These are phyloP conservation scores for Trametes cingulata DNA, from an alignment of 768 basidiomycete species.

Conservation along the genomic window DNA sequence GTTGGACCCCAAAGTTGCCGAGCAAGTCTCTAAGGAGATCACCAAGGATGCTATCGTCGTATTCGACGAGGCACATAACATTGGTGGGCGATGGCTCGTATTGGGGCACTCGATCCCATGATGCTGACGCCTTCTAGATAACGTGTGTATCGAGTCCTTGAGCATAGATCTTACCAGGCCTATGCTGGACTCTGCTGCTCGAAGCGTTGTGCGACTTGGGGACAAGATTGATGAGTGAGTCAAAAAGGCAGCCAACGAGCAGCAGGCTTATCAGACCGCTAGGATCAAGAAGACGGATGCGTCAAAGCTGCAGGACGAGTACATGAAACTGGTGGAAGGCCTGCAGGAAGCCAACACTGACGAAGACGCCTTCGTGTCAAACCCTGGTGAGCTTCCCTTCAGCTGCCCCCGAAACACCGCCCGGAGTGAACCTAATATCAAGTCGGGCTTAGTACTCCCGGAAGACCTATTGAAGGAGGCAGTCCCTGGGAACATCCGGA, in stretches of 20 bases:
- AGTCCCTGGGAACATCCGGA: slow-evolving; percentile 95
- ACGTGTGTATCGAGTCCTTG: slow-evolving; percentile 97
- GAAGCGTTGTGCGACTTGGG: slow-evolving; percentile 82
- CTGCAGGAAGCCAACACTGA: slow-evolving; percentile 75
- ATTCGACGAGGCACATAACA: slow-evolving; percentile 99
- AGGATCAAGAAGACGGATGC: slow-evolving; percentile 96
- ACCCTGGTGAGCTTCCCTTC: slow-evolving; percentile 58
- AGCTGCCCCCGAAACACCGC: not conserved
- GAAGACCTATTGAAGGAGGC: slow-evolving; percentile 95
- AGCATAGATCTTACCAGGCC: slow-evolving; percentile 97
- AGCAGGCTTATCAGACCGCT: not conserved
- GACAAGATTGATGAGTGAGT: slow-evolving; percentile 95
- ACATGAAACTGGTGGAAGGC: slow-evolving; percentile 92
- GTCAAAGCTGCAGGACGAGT: slow-evolving; percentile 93
- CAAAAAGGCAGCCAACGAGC: not conserved
- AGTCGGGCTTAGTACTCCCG: slow-evolving; percentile 64
- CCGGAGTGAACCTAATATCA: slow-evolving; percentile 5
- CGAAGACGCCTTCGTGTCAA: slow-evolving; percentile 86
- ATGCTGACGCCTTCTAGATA: slow-evolving; percentile 53
- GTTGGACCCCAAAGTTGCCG: slow-evolving; percentile 97
- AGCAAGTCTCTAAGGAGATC: slow-evolving; percentile 97
- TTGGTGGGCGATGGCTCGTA: slow-evolving; percentile 56
- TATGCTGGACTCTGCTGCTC: slow-evolving; percentile 92
- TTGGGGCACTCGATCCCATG: not conserved
- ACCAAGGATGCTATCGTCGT: slow-evolving; percentile 98